Conservation (phyloP, 768 basidiomycete species). For the Boletus vermiculosoides region DNA sequence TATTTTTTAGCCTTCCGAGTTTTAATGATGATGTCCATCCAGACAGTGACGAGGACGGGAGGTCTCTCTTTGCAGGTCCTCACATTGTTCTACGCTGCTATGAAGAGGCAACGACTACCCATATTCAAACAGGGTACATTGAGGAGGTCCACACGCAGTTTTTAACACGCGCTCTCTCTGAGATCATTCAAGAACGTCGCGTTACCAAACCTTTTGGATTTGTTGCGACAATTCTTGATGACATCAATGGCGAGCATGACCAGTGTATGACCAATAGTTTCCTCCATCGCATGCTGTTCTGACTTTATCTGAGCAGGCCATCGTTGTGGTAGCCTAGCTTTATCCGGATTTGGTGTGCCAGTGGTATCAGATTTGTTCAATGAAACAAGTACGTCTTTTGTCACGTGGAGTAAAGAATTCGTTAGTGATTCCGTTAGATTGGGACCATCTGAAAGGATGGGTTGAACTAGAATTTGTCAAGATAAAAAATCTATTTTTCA, state of each 20-base stretch:
- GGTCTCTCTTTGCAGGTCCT: constrained; percentile 13
- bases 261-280: not conserved
- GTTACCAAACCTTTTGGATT: not conserved
- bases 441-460: not conserved
- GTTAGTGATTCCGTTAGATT: not conserved
- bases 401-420: not conserved
- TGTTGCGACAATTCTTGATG: not conserved
- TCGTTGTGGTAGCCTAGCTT: not conserved
- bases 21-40: not conserved
- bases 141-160: not conserved
- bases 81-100: constrained; percentile 6
- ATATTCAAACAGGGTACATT: not conserved
- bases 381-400: not conserved
- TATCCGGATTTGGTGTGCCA: not conserved
- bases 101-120: not conserved
- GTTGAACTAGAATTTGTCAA: not conserved
- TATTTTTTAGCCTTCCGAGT: not conserved
- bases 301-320: not conserved
- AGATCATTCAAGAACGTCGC: not conserved
- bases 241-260: not conserved
- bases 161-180: not conserved
- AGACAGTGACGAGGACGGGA: constrained; percentile 1
- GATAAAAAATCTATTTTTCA: not conserved
- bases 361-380: not conserved
- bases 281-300: not conserved